Base-by-base conservation (phyloP, 768 basidiomycete species). In the Thelephora ganbajun region DNA sequence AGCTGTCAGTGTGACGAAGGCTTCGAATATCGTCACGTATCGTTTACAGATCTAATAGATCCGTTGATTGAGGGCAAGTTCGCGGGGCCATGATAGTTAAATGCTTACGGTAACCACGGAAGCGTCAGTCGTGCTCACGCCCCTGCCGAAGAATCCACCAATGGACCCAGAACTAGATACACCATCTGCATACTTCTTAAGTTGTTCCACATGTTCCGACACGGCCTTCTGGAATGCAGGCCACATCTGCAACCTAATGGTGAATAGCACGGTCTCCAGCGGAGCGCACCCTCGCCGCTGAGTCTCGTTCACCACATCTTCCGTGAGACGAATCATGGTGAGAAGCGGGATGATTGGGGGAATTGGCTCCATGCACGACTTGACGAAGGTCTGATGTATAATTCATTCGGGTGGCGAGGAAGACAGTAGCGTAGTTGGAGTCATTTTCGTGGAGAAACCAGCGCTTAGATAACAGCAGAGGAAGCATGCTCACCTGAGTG, bases 141-240 rank as follows among this genome's bases (percentile, higher is more conserved):
- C 67, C 46, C 80, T 73, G 54, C 74, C 74, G 58, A 84, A 80
- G 57, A 80, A 80, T 33, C 82, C 70, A 33, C 66, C 62, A 18
- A 41, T 14, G 22, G 39, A 18, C 14, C 39, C 39, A 41, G 39
- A 41, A 30, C 26, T 30, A 49, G 68, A 66, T 18, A 77, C 67
- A 12, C 83, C 80, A 55, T 92, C 93, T 1, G 85, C 84, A 20
- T 92, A 62, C 59, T 78, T 85, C 61, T 83, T 91, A 50, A 98
- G 63, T 23, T 79, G 73, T 12, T 93, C 90, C 41, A 83, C 69
- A 53, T 98, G 79, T 16, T 83, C 80, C 19, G 83, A 76, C 80
- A 97, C 85, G 26, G 74, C 74, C 57, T 86, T 93, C 59, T 93
- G 85, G 63, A 94, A 98, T 4, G 84, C 69, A 1, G 94, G 96